These are phyloP conservation scores for Geoglossum cookeanum DNA, from an alignment of 2,329 filamentous ascomycete species.

Conservation along the genomic window DNA sequence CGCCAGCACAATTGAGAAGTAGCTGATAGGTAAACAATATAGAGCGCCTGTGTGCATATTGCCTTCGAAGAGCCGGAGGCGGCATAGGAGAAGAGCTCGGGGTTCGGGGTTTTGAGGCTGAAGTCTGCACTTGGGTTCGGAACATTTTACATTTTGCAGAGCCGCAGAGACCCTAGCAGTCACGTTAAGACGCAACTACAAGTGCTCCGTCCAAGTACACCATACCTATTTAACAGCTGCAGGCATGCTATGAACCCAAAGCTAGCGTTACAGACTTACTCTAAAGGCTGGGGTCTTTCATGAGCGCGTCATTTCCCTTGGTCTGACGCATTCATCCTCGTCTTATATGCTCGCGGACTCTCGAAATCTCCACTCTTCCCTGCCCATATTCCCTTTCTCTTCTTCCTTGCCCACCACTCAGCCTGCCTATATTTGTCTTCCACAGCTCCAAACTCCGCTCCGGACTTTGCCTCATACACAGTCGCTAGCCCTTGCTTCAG, in stretches of 20 bases:
- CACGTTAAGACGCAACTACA: no score
- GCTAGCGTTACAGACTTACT: no score
- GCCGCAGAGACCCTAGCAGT: not conserved
- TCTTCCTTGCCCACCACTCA: constrained; percentile 38
- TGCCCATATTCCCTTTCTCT: constrained; percentile 58
- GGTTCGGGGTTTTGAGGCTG: not conserved
- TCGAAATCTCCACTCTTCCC: constrained; percentile 39
- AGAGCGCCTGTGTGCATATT: not conserved
- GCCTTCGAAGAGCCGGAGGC: not conserved
- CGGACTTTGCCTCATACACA: constrained; percentile 81
- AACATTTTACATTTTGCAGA: not conserved
- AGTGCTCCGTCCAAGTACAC: no score
- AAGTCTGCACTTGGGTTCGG: not conserved
- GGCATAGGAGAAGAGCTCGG: not conserved
- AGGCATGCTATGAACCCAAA: no score
- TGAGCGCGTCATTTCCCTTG: not conserved
- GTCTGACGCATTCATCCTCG: constrained; percentile 27
- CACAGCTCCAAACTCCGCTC: constrained; percentile 65
- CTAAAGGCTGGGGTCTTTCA: no score
- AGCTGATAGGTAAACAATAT: not conserved
- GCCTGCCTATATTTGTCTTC: constrained; percentile 27
- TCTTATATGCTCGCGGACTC: constrained; percentile 80
- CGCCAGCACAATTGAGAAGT: not conserved
- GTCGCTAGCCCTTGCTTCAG: constrained; percentile 68
- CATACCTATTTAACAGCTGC: no score